Evolutionary conservation across 176 grass and related monocot species (phyloP), one percentile per base, ranked within the genome.

Genomic region (Coix lacrymajobi): DNA sequence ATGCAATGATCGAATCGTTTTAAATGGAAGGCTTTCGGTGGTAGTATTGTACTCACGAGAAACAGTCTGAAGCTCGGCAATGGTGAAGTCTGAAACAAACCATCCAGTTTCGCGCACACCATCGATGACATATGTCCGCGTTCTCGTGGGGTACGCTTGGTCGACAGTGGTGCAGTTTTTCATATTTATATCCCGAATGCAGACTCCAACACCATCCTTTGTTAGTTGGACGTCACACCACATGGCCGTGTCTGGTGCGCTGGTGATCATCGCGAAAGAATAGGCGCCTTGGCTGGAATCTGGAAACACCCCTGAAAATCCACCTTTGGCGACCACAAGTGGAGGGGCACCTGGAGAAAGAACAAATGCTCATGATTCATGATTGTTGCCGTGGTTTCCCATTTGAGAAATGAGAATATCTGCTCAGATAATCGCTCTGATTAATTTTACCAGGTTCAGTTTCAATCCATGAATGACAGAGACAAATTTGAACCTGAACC

Each of bases 291-390:
- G 0, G 11, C 96, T 98, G 69, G 91, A 98, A 89, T 95, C 96
- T 11, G 92, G 96, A 44, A 98, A 92, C 19, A 88, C 43, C 30
- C 96, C 96, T 8, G 96, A 95, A 80, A 98, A 93, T 1, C 92
- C 96, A 12, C 96, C 96, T 85, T 88, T 40, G 8, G 91, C 89
- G 73, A 98, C 82, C 6, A 98, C 87, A 32, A 79, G 67, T 12
- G 92, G 96, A 28, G 62, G 6, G 0, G 88, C 71, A 29, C 88
- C 88, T 85, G 72, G 34, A 77, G 25, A 62, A 62, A 62, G 5
- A 58, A 33, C 45, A 44, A 28, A 71, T 20, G 49, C 8, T 17
- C 56, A 25, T 45, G 49, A 1, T 6, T 38, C 34, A 36, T 38
- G 22, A 56, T 24, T n/a, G n/a, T 66, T 49, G 46, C 11, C 28